Evolutionary conservation across 1,139 yeast genomes (phyloP), one percentile per base, ranked within the genome.

Genomic region (Yamadazyma atlantica): DNA sequence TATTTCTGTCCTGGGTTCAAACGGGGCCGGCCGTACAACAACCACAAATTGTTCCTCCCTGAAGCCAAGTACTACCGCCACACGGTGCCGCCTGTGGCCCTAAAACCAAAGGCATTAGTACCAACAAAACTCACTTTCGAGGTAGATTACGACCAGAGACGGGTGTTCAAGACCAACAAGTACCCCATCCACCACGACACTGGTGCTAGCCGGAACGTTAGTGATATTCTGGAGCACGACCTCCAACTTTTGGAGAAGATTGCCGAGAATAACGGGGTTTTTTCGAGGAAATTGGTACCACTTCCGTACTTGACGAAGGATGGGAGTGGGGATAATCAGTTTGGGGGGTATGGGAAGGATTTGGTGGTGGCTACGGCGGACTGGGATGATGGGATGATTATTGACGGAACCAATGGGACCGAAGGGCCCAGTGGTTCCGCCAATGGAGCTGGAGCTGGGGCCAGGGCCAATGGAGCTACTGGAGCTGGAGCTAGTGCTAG

Each of bases 341-440:
- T 74, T 35, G 48, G 61, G 2, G 64, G 61, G 2, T 77, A 62
- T 45, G 72, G 78, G 22, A 78, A 79, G 38, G 87, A 84, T 43
- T 61, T 86, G 37, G 66, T 85, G 4, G 64, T 88, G 30, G 85
- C 94, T 0, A 76, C 92, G 0, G 83, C 87, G 13, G 92, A 85
- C 49, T 89, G 97, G 96, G 83, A 87, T 52, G 86, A 83, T 50
- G 82, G 79, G 22, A 67, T 67, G 4, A 78, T 85, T 13, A 66
- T 85, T 16, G 78, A 80, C 37, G 79, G 19, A 10, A 15, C 17
- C 9, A 22, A 31, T 9, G 16, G 17, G 3, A 22, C 24, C n/a
- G 35, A 29, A 5, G 14, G 34, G 24, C n/a, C n/a, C n/a, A n/a
- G n/a, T n/a, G n/a, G n/a, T n/a, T n/a, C n/a, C n/a, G n/a, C n/a